Conservation (phyloP, 75 land plant genomes). For the Sequoiadendron giganteum region DNA sequence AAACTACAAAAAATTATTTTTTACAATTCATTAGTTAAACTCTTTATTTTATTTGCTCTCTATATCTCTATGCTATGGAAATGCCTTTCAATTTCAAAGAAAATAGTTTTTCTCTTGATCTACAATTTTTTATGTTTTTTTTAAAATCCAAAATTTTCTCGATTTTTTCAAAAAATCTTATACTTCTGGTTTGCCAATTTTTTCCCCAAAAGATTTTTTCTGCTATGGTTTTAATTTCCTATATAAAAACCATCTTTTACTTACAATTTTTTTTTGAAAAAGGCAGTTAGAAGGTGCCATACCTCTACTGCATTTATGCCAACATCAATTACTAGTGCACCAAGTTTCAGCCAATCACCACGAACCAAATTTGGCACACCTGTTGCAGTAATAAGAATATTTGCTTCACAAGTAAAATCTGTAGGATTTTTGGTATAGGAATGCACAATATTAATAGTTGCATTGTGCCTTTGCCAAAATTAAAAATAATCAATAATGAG, state of each 20-base stretch:
- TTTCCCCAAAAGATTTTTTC: too few species aligned
- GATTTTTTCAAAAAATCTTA: too few species aligned
- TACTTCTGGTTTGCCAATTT: too few species aligned
- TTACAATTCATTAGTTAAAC: too few species aligned
- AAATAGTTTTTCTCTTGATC: too few species aligned
- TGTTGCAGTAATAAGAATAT: slow-evolving; percentile 72
- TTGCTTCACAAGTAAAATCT: slow-evolving; percentile 65
- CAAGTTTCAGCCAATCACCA: slow-evolving; percentile 80
- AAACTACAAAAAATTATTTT: too few species aligned
- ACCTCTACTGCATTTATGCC: slow-evolving; percentile 85
- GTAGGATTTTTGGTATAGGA: slow-evolving; percentile 63
- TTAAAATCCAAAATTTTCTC: too few species aligned
- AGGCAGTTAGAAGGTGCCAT: background rate
- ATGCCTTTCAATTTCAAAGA: too few species aligned
- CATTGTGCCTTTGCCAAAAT: slow-evolving; percentile 53
- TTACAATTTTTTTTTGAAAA: background rate
- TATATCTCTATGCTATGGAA: too few species aligned
- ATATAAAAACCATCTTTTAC: background rate
- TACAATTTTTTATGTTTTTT: too few species aligned
- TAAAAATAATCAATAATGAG: background rate
- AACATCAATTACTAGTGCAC: slow-evolving; percentile 89
- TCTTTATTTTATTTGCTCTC: too few species aligned
- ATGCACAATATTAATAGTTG: slow-evolving; percentile 70
- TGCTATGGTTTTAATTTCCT: background rate
- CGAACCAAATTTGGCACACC: slow-evolving; percentile 73